These are phyloP conservation scores for Lichtheimia ramosa DNA, from an alignment of 371 early-diverging fungal species.

Conservation along the genomic window DNA sequence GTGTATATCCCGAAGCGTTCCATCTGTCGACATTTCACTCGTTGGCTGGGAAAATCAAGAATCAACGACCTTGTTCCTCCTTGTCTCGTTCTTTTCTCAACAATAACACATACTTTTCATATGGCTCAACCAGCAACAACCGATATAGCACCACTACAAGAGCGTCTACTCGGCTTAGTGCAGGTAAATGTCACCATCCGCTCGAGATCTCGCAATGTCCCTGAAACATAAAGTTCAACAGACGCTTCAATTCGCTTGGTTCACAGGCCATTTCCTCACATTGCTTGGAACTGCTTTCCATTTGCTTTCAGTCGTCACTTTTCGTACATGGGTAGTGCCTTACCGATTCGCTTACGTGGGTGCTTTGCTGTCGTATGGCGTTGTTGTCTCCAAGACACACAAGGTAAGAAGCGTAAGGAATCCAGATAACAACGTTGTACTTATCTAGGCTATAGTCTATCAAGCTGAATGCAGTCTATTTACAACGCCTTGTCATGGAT, in stretches of 20 bases:
- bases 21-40: no score
- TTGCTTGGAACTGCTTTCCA: slow-evolving; percentile 36
- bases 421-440: neutral
- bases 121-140: no score
- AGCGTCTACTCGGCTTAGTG: no score
- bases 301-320: slow-evolving; percentile 29
- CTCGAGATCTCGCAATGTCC: no score
- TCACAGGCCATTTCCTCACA: slow-evolving; percentile 42
- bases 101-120: no score
- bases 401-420: slow-evolving; percentile 49
- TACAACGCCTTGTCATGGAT: slow-evolving; percentile 73
- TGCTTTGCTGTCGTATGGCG: slow-evolving; percentile 77
- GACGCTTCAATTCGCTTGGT: slow-evolving; percentile 67
- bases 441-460: slow-evolving; percentile 24
- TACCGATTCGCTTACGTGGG: slow-evolving; percentile 72
- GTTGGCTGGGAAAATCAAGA: no score
- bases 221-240: slow-evolving; percentile 10
- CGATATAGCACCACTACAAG: no score
- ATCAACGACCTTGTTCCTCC: no score
- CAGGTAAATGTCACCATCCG: no score
- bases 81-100: no score
- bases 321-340: slow-evolving; percentile 27
- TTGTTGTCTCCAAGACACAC: slow-evolving; percentile 86
- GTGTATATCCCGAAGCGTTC: no score
- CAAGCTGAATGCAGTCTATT: slow-evolving; percentile 60